Base-by-base conservation (phyloP, 305 asterid species). In the Withania somnifera region DNA sequence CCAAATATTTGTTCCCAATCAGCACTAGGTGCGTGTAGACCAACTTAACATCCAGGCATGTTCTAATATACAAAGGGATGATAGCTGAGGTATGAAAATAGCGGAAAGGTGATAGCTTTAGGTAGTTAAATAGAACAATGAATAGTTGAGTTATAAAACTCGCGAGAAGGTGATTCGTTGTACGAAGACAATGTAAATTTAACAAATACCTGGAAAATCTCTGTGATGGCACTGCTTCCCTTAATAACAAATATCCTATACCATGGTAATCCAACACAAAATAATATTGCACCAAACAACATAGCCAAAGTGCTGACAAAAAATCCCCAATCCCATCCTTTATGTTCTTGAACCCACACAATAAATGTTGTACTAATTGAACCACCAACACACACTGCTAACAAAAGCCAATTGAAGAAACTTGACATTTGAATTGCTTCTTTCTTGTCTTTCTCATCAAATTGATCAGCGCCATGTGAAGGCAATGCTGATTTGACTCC, bases 381-480 rank as follows among this genome's bases (percentile, higher is more conserved):
- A 24, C 92, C 95, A 54, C 98, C 98, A 0, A 92, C 0, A 85
- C 97, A 91, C 0, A 90, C 0, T 11, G 88, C 84, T 30, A 93
- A 88, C 7, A 91, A 88, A 8, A 92, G 83, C 92, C 92, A 92
- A 67, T 93, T 93, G 66, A 93, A 93, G 88, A 89, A 93, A 53
- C 94, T 90, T 0, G 97, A 90, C 82, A 90, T 87, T 28, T 89
- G 88, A 24, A 51, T n/a, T 6, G 88, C 88, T 86, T 93, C 98
- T 60, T 86, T 85, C 0, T 90, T 89, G 76, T 92, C 94, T 79
- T 85, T 88, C 9, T 92, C 95, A 9, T 92, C 95, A n/a, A 92
- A 93, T 85, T 92, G 98, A 77, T 93, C 98, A 0, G 93, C 98
- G 1, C 95, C 95, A 42, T 92, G 98, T 1, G 98, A 88, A 3